phyloP scores from a whole-genome alignment of 1,284 basidiomycete genomes.

The Boletus albobrunnescens region DNA sequence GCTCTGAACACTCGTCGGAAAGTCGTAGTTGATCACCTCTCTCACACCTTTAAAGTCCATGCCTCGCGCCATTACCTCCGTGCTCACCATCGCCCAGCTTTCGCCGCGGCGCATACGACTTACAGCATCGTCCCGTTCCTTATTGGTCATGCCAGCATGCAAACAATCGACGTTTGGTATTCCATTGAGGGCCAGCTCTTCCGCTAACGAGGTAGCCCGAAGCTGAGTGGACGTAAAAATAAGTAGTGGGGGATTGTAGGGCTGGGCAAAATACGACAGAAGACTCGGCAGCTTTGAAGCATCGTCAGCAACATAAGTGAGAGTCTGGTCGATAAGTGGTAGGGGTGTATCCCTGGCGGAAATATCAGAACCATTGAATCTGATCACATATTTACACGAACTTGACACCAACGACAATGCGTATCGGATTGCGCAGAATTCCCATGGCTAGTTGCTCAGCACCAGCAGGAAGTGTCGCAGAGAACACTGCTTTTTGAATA shows the following conservation, averaged over 20 bases:
- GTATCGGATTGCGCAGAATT: constrained; percentile 79
- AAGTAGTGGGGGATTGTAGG: constrained; percentile 89
- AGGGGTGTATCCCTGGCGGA: constrained; percentile 75
- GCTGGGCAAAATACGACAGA: constrained; percentile 72
- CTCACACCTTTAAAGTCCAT: constrained; percentile 97
- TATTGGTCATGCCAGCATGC: constrained; percentile 84
- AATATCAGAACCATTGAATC: constrained; percentile 3
- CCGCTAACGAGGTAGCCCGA: constrained; percentile 84
- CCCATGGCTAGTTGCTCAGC: constrained; percentile 85
- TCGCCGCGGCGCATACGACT: constrained; percentile 82
- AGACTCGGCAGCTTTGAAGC: constrained; percentile 88
- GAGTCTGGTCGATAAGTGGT: constrained; percentile 79
- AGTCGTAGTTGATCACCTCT: constrained; percentile 96
- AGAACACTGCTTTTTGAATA: constrained; percentile 88
- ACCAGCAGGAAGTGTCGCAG: constrained; percentile 88
- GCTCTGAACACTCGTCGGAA: constrained; percentile 89
- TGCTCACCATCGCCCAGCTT: constrained; percentile 90
- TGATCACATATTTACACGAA: constrained; percentile 32
- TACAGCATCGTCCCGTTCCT: constrained; percentile 84
- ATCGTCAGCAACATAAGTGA: constrained; percentile 91
- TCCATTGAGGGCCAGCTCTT: constrained; percentile 80
- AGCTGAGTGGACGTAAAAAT: constrained; percentile 93
- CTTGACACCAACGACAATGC: constrained; percentile 94
- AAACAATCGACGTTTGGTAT: constrained; percentile 89
- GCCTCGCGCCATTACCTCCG: constrained; percentile 93